Percentiles rank a stretch among this genome's conserved stretches.
Conservation (phyloP, 768 basidiomycete genomes). For the Lentinula aciculospora region DNA sequence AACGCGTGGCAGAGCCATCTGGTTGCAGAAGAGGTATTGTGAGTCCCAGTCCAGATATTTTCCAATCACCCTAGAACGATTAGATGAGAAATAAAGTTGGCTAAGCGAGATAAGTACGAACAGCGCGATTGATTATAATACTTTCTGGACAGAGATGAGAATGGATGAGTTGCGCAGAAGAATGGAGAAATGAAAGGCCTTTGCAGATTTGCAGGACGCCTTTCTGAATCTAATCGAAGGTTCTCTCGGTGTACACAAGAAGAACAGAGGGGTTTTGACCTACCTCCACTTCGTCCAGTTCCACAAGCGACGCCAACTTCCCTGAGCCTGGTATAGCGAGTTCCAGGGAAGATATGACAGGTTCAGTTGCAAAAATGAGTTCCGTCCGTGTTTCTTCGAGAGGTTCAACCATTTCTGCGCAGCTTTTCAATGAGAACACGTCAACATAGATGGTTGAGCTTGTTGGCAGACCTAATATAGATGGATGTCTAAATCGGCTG, state of each 20-base stretch:
- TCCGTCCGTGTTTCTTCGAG: slow-evolving; percentile 89
- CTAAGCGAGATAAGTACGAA: slow-evolving; percentile 29
- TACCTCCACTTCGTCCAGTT: slow-evolving; percentile 96
- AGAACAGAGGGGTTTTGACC: slow-evolving; percentile 34
- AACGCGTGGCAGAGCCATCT: slow-evolving; percentile 70
- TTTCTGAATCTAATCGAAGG: slow-evolving; percentile 74
- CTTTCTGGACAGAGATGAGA: slow-evolving; percentile 85
- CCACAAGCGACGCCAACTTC: slow-evolving; percentile 52
- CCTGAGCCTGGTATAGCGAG: slow-evolving; percentile 67
- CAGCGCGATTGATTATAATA: slow-evolving; percentile 84
- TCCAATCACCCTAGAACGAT: slow-evolving; percentile 89
- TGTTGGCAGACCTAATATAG: slow-evolving; percentile 64
- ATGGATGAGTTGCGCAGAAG: slow-evolving; percentile 88
- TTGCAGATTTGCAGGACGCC: slow-evolving; percentile 92
- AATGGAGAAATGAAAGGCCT: slow-evolving; percentile 86
- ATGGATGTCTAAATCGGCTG: slow-evolving; percentile 85
- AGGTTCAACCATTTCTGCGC: slow-evolving; percentile 92
- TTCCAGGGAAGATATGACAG: slow-evolving; percentile 75
- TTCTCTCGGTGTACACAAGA: not conserved
- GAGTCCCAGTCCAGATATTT: slow-evolving; percentile 84
- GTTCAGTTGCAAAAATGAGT: slow-evolving; percentile 91
- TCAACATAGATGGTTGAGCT: not conserved
- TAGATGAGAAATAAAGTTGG: not conserved
- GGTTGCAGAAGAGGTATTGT: slow-evolving; percentile 70
- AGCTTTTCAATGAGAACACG: not conserved